These are phyloP conservation scores for Leptodermis oblonga DNA, from an alignment of 257 asterid species.

Conservation along the genomic window DNA sequence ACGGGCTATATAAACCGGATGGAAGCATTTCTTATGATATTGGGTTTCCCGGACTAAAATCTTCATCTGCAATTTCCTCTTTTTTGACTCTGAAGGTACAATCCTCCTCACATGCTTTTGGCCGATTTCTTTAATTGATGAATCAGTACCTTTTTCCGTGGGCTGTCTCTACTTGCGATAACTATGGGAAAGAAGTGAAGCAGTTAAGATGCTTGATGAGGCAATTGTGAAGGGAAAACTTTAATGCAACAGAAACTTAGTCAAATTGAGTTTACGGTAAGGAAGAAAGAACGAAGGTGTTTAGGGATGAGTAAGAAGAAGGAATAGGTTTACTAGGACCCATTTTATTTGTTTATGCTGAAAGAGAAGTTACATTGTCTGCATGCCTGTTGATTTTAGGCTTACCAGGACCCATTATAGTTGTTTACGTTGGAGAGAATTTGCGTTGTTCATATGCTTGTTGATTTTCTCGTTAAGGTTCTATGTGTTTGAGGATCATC, in stretches of 20 bases:
- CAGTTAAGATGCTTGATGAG: background rate
- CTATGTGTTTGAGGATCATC: background rate
- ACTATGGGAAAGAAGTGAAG: background rate
- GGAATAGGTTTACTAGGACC: background rate
- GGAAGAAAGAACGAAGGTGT: background rate
- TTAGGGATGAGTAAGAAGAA: background rate
- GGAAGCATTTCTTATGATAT: conserved; percentile 78
- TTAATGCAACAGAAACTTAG: background rate
- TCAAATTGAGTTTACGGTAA: background rate
- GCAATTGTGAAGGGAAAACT: background rate
- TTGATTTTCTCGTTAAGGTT: background rate
- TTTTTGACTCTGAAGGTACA: conserved; percentile 54
- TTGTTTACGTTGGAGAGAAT: background rate
- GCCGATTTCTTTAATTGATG: background rate
- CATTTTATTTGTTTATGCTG: background rate
- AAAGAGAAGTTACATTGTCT: background rate
- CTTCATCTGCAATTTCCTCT: conserved; percentile 63
- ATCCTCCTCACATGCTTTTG: background rate
- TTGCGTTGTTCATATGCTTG: background rate
- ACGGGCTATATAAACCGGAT: conserved; percentile 77
- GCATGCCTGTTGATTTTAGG: background rate
- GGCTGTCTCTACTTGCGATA: background rate
- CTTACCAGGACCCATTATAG: background rate
- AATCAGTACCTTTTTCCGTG: background rate
- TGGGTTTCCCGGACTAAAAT: conserved; percentile 66